Evolutionary conservation across 2,329 filamentous ascomycete genomes (phyloP).

Genomic region (Colletotrichum chlorophyti): DNA sequence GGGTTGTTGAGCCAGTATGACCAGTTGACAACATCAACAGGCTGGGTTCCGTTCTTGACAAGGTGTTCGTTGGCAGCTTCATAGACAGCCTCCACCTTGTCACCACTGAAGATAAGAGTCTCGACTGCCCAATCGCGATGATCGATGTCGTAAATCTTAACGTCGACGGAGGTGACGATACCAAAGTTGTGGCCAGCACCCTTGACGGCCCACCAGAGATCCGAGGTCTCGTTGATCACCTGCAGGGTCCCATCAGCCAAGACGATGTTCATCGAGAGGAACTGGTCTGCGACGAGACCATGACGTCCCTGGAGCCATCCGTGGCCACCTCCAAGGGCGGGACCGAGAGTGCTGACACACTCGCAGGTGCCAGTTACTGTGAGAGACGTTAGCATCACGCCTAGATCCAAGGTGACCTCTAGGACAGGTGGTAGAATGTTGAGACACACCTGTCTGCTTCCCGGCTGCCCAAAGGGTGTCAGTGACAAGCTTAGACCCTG

Average conservation of each 20-base stretch:
- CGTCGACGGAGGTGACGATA: constrained; percentile 57
- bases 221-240: constrained; percentile 47
- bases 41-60: constrained; percentile 49
- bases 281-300: constrained; percentile 60
- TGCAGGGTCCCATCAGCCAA: constrained; percentile 53
- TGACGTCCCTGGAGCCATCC: constrained; percentile 60
- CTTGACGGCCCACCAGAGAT: constrained; percentile 64
- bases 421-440: background rate
- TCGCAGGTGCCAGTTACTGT: constrained; percentile 58
- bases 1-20: constrained; percentile 53
- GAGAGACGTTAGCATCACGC: background rate
- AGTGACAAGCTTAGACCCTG: constrained; percentile 50
- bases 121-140: constrained; percentile 49
- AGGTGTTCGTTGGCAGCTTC: constrained; percentile 51
- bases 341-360: constrained; percentile 56
- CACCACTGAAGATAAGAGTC: constrained; percentile 52
- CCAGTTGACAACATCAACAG: constrained; percentile 55
- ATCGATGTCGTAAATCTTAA: constrained; percentile 55
- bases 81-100: constrained; percentile 57
- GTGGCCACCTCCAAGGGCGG: constrained; percentile 63
- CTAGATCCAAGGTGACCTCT: no score
- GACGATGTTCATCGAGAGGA: constrained; percentile 57
- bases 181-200: constrained; percentile 68
- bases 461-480: constrained; percentile 56
- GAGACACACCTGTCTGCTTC: constrained; percentile 52